Evolutionary conservation across 2,329 filamentous ascomycete genomes (phyloP), one percentile per base, ranked within the genome.

Genomic region (Fusarium tuaranense): DNA sequence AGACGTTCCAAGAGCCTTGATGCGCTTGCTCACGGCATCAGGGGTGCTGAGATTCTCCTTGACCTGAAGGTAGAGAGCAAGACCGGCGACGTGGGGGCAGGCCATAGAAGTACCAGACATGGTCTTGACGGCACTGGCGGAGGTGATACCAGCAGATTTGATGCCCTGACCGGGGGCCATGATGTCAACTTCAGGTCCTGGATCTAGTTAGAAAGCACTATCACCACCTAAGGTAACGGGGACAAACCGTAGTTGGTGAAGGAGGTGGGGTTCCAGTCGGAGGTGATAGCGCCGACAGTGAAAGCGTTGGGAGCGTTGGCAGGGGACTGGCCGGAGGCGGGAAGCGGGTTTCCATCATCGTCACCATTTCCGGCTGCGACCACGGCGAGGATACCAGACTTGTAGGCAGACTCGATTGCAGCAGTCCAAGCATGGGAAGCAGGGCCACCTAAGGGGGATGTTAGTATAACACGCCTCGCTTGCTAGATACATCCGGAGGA

Each of bases 71-170:
- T 89, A 90, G 2, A 86, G 81, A 4, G 84, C 87, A 1, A 90
- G 75, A 1, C 88, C 88, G n/a, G 86, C 83, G 63, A 90, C 82
- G 68, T 89, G 87, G 4, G 88, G 88, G 10, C 84, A 80, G 12
- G 88, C 86, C 86, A 89, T 89, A 0, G 85, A 88, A 3, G 88
- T 91, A 25, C 89, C 88, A 2, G 82, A 85, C 60, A 86, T 81
- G 2, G 73, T 80, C 30, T 80, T 78, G 34, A 72, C 82, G 16
- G 85, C 84, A 14, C 77, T 69, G 63, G 80, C 82, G 58, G 79
- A 88, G 4, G 57, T 64, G 8, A 65, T 55, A 0, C 63, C 69
- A 0, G 87, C 75, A 4, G 86, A 88, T 0, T 84, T 12, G 32
- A 88, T 78, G 6, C 83, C 80, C 1, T 32, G 32, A 5, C 87